These are phyloP conservation scores for Priceomyces melissophilus DNA, from an alignment of 805 yeast species.

Conservation along the genomic window DNA sequence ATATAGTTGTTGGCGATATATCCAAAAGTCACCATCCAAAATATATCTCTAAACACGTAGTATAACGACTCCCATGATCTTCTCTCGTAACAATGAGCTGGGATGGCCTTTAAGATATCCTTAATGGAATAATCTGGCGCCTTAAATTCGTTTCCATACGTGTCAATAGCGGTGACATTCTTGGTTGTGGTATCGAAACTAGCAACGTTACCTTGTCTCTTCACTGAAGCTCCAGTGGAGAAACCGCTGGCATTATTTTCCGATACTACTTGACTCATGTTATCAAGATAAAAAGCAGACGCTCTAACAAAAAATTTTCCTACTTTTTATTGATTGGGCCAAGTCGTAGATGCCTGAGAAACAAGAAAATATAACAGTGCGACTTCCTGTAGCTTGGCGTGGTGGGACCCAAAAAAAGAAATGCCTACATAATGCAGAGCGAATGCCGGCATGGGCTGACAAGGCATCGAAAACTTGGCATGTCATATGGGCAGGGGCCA, in stretches of 20 bases:
- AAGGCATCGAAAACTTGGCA: too few species aligned
- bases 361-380: too few species aligned
- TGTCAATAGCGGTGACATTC: slow-evolving; percentile 49
- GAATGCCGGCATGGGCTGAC: too few species aligned
- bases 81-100: slow-evolving; percentile 71
- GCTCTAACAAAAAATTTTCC: too few species aligned
- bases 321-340: too few species aligned
- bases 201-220: slow-evolving; percentile 41
- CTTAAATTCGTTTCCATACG: slow-evolving; percentile 62
- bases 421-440: too few species aligned
- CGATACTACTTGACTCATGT: slow-evolving; percentile 2
- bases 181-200: slow-evolving; percentile 25
- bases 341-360: too few species aligned
- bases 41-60: slow-evolving; percentile 68
- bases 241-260: neutral
- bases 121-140: slow-evolving; percentile 77
- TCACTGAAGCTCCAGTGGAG: neutral
- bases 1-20: slow-evolving; percentile 53
- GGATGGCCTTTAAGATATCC: slow-evolving; percentile 70
- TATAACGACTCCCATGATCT: slow-evolving; percentile 49
- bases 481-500: too few species aligned
- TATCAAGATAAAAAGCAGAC: neutral
- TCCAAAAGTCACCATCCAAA: slow-evolving; percentile 46
- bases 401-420: too few species aligned
- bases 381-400: too few species aligned